phyloP scores from a whole-genome alignment of 1,284 basidiomycete species.

The Ustilago cynodontis region DNA sequence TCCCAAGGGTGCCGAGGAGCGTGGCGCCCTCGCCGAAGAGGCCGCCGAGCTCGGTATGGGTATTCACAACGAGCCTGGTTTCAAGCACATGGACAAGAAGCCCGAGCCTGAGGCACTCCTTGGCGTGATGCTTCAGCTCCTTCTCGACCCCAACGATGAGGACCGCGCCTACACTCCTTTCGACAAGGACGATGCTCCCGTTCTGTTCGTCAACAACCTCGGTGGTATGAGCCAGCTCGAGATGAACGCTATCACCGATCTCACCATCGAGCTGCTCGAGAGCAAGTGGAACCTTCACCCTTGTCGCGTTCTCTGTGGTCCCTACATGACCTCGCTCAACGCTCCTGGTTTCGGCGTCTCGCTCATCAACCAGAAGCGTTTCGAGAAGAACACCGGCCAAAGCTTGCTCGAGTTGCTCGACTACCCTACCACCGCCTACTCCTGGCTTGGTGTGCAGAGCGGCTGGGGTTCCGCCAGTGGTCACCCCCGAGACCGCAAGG shows the following conservation, averaged over 20 bases:
- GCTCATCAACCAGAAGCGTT: constrained; percentile 72
- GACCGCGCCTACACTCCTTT: constrained; percentile 70
- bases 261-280: constrained; percentile 71
- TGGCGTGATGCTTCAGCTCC: constrained; percentile 62
- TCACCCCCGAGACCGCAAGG: constrained; percentile 62
- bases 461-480: constrained; percentile 62
- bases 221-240: constrained; percentile 75
- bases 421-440: constrained; percentile 71
- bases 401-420: constrained; percentile 71
- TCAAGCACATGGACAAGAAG: constrained; percentile 68
- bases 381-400: constrained; percentile 66
- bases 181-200: constrained; percentile 71
- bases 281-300: constrained; percentile 69
- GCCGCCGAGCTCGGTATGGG: constrained; percentile 75
- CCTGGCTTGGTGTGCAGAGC: constrained; percentile 71
- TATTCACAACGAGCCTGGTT: constrained; percentile 76
- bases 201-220: constrained; percentile 75
- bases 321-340: constrained; percentile 73
- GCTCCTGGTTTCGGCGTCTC: constrained; percentile 72
- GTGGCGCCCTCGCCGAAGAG: constrained; percentile 65
- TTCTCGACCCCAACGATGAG: constrained; percentile 72
- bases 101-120: constrained; percentile 60
- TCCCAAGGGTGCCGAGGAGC: constrained; percentile 61
- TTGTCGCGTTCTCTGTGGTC: constrained; percentile 70
- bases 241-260: constrained; percentile 74